A percentile compares a stretch with the other conserved stretches of the same genome.
phyloP scores from a whole-genome alignment of 768 basidiomycete genomes.

The Russula abietina region DNA sequence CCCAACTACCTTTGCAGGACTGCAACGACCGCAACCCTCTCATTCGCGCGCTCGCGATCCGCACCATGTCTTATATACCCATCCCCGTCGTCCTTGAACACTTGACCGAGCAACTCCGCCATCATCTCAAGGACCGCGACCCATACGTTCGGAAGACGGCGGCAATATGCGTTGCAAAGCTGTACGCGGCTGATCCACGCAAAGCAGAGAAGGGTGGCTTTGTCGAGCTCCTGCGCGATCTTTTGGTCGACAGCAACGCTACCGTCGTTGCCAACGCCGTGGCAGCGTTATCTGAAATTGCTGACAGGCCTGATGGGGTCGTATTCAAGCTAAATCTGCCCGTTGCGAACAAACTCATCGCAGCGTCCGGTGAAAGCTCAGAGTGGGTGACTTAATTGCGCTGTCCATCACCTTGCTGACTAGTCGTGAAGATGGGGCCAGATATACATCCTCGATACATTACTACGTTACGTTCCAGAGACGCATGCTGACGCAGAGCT shows the following conservation, averaged over 20 bases:
- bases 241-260: constrained; percentile 90
- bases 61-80: constrained; percentile 99
- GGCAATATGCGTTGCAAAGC: constrained; percentile 94
- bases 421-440: constrained; percentile 84
- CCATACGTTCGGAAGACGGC: constrained; percentile 99
- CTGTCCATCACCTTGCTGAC: neutral
- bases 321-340: constrained; percentile 84
- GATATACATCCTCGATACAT: constrained; percentile 93
- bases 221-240: constrained; percentile 83
- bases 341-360: constrained; percentile 82
- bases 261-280: constrained; percentile 98
- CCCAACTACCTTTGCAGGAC: constrained; percentile 50
- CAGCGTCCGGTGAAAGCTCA: constrained; percentile 91
- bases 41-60: constrained; percentile 92
- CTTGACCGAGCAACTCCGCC: constrained; percentile 83
- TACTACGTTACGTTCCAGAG: constrained; percentile 92
- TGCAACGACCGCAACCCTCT: constrained; percentile 95
- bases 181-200: constrained; percentile 83
- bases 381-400: constrained; percentile 57
- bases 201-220: constrained; percentile 87
- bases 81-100: constrained; percentile 82
- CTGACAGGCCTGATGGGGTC: constrained; percentile 90
- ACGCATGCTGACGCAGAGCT: constrained; percentile 82
- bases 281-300: constrained; percentile 93
- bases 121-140: constrained; percentile 88